Base-by-base conservation (phyloP, 2,329 filamentous ascomycete species). In the Ustilaginoidea virens region DNA sequence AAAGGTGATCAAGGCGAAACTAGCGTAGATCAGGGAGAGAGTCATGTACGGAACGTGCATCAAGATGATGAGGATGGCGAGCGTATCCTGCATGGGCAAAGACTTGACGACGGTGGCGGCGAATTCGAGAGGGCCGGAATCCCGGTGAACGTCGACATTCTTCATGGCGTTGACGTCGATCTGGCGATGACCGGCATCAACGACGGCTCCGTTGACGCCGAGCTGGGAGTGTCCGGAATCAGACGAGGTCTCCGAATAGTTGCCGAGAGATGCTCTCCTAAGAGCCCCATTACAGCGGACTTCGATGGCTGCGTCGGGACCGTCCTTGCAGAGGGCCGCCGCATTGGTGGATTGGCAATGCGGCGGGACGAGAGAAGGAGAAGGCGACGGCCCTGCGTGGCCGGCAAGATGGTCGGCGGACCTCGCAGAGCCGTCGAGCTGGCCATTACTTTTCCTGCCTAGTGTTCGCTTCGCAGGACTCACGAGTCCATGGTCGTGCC, bases 11-110 rank as follows among this genome's bases (percentile, higher is more conserved):
- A 85, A 77, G 41, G 87, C 85, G 56, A 94, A 96, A 40, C 93
- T 69, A 48, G 85, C 77, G 55, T 94, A 92, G 45, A 93, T 82
- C 51, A 83, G 66, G 38, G 85, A 87, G 45, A 94, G 68, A 33
- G 87, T 75, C 45, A 87, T 76, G 14, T 86, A 82, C 17, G 87
- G 86, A 7, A 94, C 73, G 50, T 92, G 86, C 55, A 94, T 80
- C 41, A 96, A 71, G 44, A 94, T 80, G 56, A 94, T 93, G 52
- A 96, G 74, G 46, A 96, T 93, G 49, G 87, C 85, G 56, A 94
- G 82, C 36, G 87, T 93, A 58, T 96, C 87, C 58, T 83, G 80
- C 48, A 93, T 74, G 30, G 87, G 87, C 45, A 86, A 87, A 29
- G 85, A 83, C 45, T 74, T 75, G 50, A 96, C 71, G 44, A 96